These are phyloP conservation scores for Turritis glabra DNA, from an alignment of 345 rosid genomes.

Conservation along the genomic window DNA sequence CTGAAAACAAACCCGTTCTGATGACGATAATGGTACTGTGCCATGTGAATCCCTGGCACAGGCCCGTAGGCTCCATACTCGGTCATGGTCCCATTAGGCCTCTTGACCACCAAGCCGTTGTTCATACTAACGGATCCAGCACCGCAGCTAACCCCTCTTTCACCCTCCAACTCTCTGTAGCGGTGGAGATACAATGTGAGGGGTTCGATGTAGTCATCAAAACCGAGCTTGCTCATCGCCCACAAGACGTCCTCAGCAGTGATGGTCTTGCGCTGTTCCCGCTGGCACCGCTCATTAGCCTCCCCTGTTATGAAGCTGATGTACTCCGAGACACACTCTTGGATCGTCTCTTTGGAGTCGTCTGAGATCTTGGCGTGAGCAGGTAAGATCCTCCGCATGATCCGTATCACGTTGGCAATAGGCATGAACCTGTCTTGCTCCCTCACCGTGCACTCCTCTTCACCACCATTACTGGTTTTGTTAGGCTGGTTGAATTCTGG, in stretches of 20 bases:
- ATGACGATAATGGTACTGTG: conserved; percentile 46
- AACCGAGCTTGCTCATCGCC: conserved; percentile 95
- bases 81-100: conserved; percentile 41
- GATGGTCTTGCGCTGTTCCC: conserved; percentile 94
- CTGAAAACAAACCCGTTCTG: conserved; percentile 44
- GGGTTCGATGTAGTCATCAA: conserved; percentile 89
- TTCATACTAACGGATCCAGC: conserved; percentile 43
- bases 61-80: conserved; percentile 50
- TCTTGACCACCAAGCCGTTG: conserved; percentile 58
- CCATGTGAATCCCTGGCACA: conserved; percentile 46
- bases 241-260: conserved; percentile 90
- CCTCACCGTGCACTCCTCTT: conserved; percentile 66
- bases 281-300: conserved; percentile 94
- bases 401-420: conserved; percentile 86
- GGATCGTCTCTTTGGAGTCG: conserved; percentile 93
- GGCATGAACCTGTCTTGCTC: conserved; percentile 98
- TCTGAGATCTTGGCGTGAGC: conserved; percentile 92
- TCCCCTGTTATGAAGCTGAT: conserved; percentile 97
- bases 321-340: conserved; percentile 96
- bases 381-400: conserved; percentile 89
- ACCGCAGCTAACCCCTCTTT: conserved; percentile 46
- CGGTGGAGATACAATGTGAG: conserved; percentile 71
- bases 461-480: conserved; percentile 31
- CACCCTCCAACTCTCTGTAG: conserved; percentile 75
- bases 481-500: conserved; percentile 37